These are phyloP conservation scores for Termitomyces sp. DNA, from an alignment of 768 basidiomycete species.

Conservation along the genomic window DNA sequence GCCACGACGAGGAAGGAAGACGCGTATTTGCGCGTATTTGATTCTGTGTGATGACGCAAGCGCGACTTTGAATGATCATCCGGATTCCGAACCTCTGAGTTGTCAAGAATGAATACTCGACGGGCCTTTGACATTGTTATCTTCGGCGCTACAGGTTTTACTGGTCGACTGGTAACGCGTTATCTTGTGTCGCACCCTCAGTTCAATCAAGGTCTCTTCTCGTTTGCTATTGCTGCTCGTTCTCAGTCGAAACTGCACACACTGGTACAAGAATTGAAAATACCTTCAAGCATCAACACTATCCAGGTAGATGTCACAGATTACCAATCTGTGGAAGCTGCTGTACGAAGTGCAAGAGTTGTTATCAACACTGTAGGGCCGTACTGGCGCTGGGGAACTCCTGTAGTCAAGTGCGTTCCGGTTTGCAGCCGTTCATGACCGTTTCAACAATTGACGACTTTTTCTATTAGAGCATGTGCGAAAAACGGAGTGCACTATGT, in stretches of 20 bases:
- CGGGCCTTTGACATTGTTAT: constrained; percentile 49
- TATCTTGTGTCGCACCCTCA: constrained; percentile 68
- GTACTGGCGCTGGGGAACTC: constrained; percentile 66
- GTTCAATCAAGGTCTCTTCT: constrained; percentile 41
- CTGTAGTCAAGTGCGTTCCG: constrained; percentile 55
- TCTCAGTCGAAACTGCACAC: constrained; percentile 56
- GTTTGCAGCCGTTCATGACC: not conserved
- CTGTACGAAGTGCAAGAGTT: constrained; percentile 54
- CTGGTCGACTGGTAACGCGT: constrained; percentile 60
- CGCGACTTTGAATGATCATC: not conserved
- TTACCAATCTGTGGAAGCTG: constrained; percentile 45
- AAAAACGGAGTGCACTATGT: constrained; percentile 76
- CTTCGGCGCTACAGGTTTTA: constrained; percentile 74
- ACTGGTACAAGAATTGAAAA: constrained; percentile 41
- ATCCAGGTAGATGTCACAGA: constrained; percentile 60
- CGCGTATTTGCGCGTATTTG: constrained; percentile 11
- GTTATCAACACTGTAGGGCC: constrained; percentile 79
- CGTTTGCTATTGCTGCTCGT: constrained; percentile 66
- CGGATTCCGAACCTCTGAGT: not conserved
- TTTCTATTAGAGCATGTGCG: constrained; percentile 56
- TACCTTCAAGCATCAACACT: constrained; percentile 37
- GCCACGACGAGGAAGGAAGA: not conserved
- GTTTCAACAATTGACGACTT: not conserved
- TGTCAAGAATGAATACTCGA: constrained; percentile 20
- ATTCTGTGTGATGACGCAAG: constrained; percentile 2